Evolutionary conservation across 306 rosid species (phyloP), one percentile per base, ranked within the genome.

Genomic region (Fagus sylvatica): DNA sequence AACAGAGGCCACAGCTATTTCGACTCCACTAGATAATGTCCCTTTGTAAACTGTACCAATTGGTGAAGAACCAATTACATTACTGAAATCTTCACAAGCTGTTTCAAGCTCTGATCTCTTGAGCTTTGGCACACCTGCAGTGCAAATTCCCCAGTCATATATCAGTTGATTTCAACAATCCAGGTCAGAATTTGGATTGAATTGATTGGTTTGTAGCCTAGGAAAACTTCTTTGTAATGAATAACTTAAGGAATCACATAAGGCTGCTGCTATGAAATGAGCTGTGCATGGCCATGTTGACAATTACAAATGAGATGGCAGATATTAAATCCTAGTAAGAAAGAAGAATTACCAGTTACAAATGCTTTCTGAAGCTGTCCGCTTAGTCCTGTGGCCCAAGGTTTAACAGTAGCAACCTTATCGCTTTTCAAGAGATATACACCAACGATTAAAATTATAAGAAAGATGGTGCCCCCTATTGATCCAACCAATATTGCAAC

Each of bases 281-380:
- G 69, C 33, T 13, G 37, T 37, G 66, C 53, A 65, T 33, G 53
- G 36, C 0, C 53, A 74, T 48, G 72, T 46, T 78, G 71, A 46
- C 76, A 72, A 28, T 13, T 36, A 60, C 28, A 78, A 5, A 16
- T 30, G 68, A 37, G 62, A 36, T 54, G 76, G 40, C 1, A 46
- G 11, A 10, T 46, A 4, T 46, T 61, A 56, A 74, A 56, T 76
- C 69, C 40, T 15, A 10, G 2, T 53, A 12, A n/a, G 69, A 71
- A 72, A 64, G 76, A 69, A 43, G 72, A 73, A 39, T 64, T 88
- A 95, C 99, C 99, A 15, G 97, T 91, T 56, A 95, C 86, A 55
- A 95, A 90, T 76, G 96, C 99, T 79, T 95, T 95, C 83, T 93
- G 98, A 85, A 95, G 99, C 88, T 95, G 99, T 81, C 98, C 98